Conservation (phyloP, 2,329 filamentous ascomycete species). For the Lasiodiplodia hormozganensis region DNA sequence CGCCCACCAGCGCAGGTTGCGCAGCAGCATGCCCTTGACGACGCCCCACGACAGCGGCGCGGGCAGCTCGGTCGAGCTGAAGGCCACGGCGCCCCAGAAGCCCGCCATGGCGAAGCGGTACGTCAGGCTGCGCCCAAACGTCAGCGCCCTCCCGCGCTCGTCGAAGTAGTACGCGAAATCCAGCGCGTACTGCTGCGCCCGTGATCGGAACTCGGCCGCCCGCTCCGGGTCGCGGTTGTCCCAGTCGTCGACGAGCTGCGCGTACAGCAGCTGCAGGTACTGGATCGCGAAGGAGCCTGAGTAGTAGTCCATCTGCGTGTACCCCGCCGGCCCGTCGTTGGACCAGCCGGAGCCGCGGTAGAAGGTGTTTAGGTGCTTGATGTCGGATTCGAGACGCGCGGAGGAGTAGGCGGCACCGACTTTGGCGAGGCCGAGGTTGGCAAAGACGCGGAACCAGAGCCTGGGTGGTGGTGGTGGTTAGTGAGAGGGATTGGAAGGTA, state of each 20-base stretch:
- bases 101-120: slow-evolving; percentile 88
- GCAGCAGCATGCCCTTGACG: slow-evolving; percentile 76
- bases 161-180: slow-evolving; percentile 81
- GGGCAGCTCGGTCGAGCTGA: slow-evolving; percentile 76
- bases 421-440: slow-evolving; percentile 77
- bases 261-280: slow-evolving; percentile 78
- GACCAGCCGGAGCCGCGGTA: slow-evolving; percentile 85
- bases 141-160: slow-evolving; percentile 72
- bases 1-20: slow-evolving; percentile 82
- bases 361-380: slow-evolving; percentile 79
- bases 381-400: slow-evolving; percentile 73
- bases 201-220: slow-evolving; percentile 71
- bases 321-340: slow-evolving; percentile 78
- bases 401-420: slow-evolving; percentile 76
- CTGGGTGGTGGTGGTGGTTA: slow-evolving; percentile 46
- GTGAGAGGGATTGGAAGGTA: slow-evolving; percentile 53
- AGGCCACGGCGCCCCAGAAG: slow-evolving; percentile 80
- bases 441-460: slow-evolving; percentile 85
- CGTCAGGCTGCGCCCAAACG: slow-evolving; percentile 78
- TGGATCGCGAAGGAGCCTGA: slow-evolving; percentile 84
- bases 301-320: slow-evolving; percentile 87
- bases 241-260: slow-evolving; percentile 69
- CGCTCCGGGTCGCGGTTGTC: slow-evolving; percentile 63
- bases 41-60: slow-evolving; percentile 78
- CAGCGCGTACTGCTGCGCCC: slow-evolving; percentile 70